Base-by-base conservation (phyloP, 2,329 filamentous ascomycete species). In the Fusarium duplospermum region DNA sequence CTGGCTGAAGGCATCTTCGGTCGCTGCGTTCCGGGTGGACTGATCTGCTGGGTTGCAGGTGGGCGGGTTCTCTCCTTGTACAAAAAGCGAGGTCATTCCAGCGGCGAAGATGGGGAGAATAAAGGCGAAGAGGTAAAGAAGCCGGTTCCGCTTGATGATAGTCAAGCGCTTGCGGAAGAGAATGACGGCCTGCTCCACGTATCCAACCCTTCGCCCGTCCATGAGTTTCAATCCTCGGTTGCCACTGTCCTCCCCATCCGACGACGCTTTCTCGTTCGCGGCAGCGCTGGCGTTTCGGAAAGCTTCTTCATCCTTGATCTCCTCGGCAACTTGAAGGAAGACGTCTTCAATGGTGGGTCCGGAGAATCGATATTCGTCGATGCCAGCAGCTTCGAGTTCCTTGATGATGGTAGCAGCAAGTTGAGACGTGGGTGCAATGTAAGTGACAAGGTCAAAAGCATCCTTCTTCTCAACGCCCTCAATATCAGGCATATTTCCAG, bases 341-440 rank as follows among this genome's bases (percentile, higher is more conserved):
- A 98, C 95, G 75, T 98, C 95, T 80, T 98, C 96, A 45, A 98
- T 95, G 0, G 94, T 97, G 1, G 95, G 96, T 0, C 94, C 94
- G 18, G 93, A 93, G 74, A 98, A 93, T 67, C 95, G 92, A 80
- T 97, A 98, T 67, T 97, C 93, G 18, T 87, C 86, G 45, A 97
- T 87, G 0, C 90, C 90, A 2, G 87, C 85, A 1, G 86, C 83
- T 80, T 97, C 93, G 1, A 98, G 86, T 11, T 87, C 82, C 57
- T 88, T 87, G 71, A 97, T 93, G 54, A 96, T 92, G 5, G 87
- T 83, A 0, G 94, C 93, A 0, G 94, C 94, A 54, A 92, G 86
- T 20, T 86, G 84, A 1, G 94, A 96, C 9, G 92, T 89, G 0
- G 90, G 85, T 1, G 95, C 90, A 54, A 91, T 87, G 78, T 95